Percentiles rank a stretch among this genome's conserved stretches.
Conservation (phyloP, 441 rosid species). For the Erodium texanum region DNA sequence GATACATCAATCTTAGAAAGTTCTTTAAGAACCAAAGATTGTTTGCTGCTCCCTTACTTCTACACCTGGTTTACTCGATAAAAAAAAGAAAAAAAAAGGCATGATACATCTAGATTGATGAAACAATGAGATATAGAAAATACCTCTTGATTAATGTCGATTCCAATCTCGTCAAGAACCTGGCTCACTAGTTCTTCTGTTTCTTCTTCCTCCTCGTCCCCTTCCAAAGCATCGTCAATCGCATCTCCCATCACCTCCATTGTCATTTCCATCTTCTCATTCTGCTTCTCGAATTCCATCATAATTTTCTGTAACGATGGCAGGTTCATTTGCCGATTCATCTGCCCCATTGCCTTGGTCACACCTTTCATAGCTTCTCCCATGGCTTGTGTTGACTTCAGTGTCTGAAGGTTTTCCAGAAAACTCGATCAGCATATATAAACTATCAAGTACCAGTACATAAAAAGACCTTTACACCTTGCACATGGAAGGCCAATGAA, state of each 20-base stretch:
- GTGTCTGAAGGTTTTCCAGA: slow-evolving; percentile 34
- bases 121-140: background rate
- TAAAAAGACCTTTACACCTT: too few species aligned
- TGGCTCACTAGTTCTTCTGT: slow-evolving; percentile 89
- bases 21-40: too few species aligned
- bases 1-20: too few species aligned
- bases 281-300: slow-evolving; percentile 87
- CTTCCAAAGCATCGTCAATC: slow-evolving; percentile 89
- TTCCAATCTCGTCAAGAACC: slow-evolving; percentile 91
- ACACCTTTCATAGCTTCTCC: slow-evolving; percentile 98
- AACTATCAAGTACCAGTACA: background rate
- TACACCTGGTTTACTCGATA: too few species aligned
- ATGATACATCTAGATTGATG: background rate
- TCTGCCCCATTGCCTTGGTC: slow-evolving; percentile 91
- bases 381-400: slow-evolving; percentile 96
- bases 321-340: slow-evolving; percentile 89
- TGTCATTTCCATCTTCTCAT: slow-evolving; percentile 87
- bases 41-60: too few species aligned
- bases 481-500: too few species aligned
- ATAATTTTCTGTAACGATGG: slow-evolving; percentile 80
- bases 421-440: background rate
- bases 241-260: slow-evolving; percentile 92
- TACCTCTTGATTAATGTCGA: slow-evolving; percentile 83
- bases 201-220: slow-evolving; percentile 95
- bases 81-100: too few species aligned